Percentiles rank a stretch among this genome's conserved stretches.
phyloP scores from a whole-genome alignment of 2,329 filamentous ascomycete species.

The Aplosporella prunicola region DNA sequence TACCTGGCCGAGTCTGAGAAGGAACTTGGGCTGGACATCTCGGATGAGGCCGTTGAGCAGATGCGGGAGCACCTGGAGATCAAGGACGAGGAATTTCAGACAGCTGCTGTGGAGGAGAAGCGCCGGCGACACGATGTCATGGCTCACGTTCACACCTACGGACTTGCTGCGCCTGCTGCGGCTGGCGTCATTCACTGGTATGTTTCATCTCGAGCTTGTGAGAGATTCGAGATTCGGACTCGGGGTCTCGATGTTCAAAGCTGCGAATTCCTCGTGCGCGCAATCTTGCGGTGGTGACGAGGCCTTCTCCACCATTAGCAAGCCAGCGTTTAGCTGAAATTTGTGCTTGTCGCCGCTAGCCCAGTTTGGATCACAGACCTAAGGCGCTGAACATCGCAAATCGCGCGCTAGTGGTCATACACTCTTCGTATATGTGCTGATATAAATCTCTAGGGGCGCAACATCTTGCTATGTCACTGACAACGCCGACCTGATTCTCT shows the following conservation, averaged over 20 bases:
- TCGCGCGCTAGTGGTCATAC: no score
- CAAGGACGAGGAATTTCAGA: conserved; percentile 39
- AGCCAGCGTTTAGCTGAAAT: no score
- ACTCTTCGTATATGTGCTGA: no score
- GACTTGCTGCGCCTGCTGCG: conserved; percentile 61
- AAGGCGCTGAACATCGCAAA: no score
- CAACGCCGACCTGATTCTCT: conserved; percentile 69
- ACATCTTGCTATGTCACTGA: conserved; percentile 59
- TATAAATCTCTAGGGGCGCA: conserved; percentile 30
- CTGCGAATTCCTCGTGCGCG: no score
- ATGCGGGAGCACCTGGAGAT: conserved; percentile 37
- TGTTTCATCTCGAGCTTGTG: no score
- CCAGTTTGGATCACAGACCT: no score
- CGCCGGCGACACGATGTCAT: conserved; percentile 52
- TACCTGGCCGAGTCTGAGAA: conserved; percentile 73
- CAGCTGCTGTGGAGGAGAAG: conserved; percentile 42
- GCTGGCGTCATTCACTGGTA: conserved; percentile 71
- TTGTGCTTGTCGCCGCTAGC: no score
- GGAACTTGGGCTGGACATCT: conserved; percentile 70
- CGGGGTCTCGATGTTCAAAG: no score
- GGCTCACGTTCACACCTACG: conserved; percentile 64
- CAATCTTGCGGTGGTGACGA: no score
- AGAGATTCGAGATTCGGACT: no score
- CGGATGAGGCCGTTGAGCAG: conserved; percentile 47
- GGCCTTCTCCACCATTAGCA: no score